These are phyloP conservation scores for Solanum pimpinellifolium DNA, from an alignment of 257 asterid genomes.

Conservation along the genomic window DNA sequence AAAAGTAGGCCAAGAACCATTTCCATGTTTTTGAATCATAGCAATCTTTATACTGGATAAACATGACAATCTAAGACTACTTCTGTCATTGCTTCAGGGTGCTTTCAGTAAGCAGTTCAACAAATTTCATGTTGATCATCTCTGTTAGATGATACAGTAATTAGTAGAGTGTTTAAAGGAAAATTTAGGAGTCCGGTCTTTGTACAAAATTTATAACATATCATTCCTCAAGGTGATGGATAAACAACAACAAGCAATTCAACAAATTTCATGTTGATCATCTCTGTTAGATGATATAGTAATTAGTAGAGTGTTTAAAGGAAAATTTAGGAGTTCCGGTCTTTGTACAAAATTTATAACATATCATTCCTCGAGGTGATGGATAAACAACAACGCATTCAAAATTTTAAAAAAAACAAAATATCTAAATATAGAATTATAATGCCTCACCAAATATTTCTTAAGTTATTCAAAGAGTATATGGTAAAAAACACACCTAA, in stretches of 20 bases:
- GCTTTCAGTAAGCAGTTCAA: background rate
- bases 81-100: background rate
- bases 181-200: background rate
- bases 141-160: background rate
- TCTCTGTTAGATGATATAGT: background rate
- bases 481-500: background rate
- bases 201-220: background rate
- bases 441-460: background rate
- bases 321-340: background rate
- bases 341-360: background rate
- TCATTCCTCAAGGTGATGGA: background rate
- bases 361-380: background rate
- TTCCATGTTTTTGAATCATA: background rate
- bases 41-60: background rate
- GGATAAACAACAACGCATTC: background rate
- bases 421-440: background rate
- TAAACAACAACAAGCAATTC: background rate
- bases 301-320: background rate
- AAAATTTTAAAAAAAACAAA: background rate
- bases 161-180: background rate
- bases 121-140: background rate
- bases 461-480: background rate
- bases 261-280: background rate
- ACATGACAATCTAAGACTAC: background rate
- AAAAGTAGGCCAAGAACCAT: background rate